Conservation (phyloP, 2,329 filamentous ascomycete species). For the Arachnomyces sp. region DNA sequence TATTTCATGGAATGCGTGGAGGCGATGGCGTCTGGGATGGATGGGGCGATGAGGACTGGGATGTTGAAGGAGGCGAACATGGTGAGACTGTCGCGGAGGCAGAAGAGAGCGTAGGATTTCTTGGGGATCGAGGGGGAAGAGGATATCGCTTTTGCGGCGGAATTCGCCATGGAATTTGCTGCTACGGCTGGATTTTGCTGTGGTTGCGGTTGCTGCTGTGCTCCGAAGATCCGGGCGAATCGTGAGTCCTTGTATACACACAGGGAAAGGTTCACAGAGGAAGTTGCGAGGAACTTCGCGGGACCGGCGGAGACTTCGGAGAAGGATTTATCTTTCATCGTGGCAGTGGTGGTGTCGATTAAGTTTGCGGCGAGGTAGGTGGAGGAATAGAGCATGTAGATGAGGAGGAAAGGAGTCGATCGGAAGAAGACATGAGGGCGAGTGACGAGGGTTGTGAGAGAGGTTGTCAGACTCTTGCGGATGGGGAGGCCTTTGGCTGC, state of each 20-base stretch:
- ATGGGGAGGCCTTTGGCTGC: constrained; percentile 39
- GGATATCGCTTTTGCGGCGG: constrained; percentile 16
- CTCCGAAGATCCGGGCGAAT: constrained; percentile 76
- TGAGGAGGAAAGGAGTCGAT: constrained; percentile 43
- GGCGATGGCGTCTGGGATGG: constrained; percentile 50
- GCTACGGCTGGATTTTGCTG: constrained; percentile 30
- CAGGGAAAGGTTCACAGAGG: constrained; percentile 72
- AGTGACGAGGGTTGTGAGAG: constrained; percentile 32
- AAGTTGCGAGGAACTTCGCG: constrained; percentile 73
- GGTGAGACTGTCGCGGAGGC: constrained; percentile 74
- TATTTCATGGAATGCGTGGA: constrained; percentile 42
- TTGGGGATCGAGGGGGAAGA: constrained; percentile 49
- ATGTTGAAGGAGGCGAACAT: constrained; percentile 92
- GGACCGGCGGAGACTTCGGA: constrained; percentile 61
- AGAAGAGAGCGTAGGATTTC: constrained; percentile 70
- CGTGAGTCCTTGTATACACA: constrained; percentile 86
- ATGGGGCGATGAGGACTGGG: constrained; percentile 67
- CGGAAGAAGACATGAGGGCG: constrained; percentile 37
- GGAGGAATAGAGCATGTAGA: constrained; percentile 65
- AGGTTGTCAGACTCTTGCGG: constrained; percentile 31
- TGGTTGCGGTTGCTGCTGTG: constrained; percentile 45
- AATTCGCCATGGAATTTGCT: constrained; percentile 8
- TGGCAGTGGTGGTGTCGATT: constrained; percentile 73
- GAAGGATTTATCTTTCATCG: constrained; percentile 50
- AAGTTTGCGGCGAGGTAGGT: constrained; percentile 86